Conservation (phyloP, 768 basidiomycete species). For the Rickenella mellea region DNA sequence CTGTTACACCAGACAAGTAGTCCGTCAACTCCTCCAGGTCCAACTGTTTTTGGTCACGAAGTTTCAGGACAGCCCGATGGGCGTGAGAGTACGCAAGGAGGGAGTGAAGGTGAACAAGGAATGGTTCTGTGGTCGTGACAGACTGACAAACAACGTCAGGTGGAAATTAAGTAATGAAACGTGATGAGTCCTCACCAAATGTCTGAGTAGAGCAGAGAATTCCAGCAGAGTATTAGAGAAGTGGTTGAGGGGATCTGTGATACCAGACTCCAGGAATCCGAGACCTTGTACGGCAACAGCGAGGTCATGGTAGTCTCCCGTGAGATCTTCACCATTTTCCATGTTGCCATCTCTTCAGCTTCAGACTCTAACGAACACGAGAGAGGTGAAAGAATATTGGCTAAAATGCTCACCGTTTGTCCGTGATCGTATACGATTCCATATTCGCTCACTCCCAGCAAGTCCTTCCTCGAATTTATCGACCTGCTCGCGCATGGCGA, state of each 20-base stretch:
- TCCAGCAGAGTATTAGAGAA: constrained; percentile 95
- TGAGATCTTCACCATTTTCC: constrained; percentile 86
- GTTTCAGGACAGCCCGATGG: constrained; percentile 87
- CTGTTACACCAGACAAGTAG: constrained; percentile 86
- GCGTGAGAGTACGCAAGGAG: constrained; percentile 89
- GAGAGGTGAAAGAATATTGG: constrained; percentile 15
- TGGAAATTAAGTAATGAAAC: neutral
- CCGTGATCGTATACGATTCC: constrained; percentile 66
- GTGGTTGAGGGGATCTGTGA: constrained; percentile 94
- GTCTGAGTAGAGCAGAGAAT: constrained; percentile 83
- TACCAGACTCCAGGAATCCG: constrained; percentile 96
- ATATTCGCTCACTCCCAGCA: constrained; percentile 68
- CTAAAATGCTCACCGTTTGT: constrained; percentile 68
- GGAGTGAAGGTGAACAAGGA: constrained; percentile 84
- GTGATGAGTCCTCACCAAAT: constrained; percentile 44
- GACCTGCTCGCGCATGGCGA: constrained; percentile 82
- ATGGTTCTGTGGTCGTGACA: constrained; percentile 84
- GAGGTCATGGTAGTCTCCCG: constrained; percentile 94
- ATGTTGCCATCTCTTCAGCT: constrained; percentile 79
- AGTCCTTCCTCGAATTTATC: constrained; percentile 98
- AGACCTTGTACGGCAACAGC: constrained; percentile 94
- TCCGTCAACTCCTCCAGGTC: constrained; percentile 97
- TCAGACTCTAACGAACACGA: constrained; percentile 46
- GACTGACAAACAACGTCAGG: constrained; percentile 38
- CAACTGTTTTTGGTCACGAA: constrained; percentile 96